Evolutionary conservation across 352 stramenopile genomes (phyloP), one percentile per base, ranked within the genome.

Genomic region (Globisporangium camurandrum): DNA sequence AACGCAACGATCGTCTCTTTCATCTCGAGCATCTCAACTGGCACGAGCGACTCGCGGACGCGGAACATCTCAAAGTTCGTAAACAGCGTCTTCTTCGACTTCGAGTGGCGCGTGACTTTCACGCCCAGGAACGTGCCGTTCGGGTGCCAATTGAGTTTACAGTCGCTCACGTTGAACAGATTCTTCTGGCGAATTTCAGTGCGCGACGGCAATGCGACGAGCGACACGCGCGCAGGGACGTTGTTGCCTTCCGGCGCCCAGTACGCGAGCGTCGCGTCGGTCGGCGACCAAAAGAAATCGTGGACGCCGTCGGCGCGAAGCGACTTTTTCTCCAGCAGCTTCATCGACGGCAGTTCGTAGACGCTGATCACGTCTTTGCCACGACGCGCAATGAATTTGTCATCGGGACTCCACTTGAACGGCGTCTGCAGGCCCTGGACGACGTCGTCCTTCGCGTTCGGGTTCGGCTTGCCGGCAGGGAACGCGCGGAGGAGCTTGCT

Each of bases 31-130:
- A 98, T 98, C 70, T 99, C 96, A 3, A 99, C 95, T 0, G 96
- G 96, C 57, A 99, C 87, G 46, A 97, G 90, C 30, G 82, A 48
- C 60, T 99, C 93, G 40, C 87, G 88, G 38, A 99, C 73, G 49
- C 95, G 82, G 76, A 99, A 99, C 39, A 99, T 72, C 69, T 99
- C 96, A 65, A 99, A 97, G 66, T 98, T 98, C 50, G 97, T 98
- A 78, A 97, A 99, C 42, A 98, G 77, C 33, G 95, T 99, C 81
- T 99, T 99, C 76, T 98, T 98, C 4, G 76, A 89, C 75, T 92
- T 94, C 60, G 78, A 90, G 70, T 92, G 80, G 34, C 83, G 78
- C 44, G 80, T 93, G 20, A 93, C 86, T 62, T 93, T 91, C 26
- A 93, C 89, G 50, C 85, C 94, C 39, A 98, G 51, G 71, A 93